These are phyloP conservation scores for Nitzschia putrida DNA, from an alignment of 108 stramenopile genomes.

Conservation along the genomic window DNA sequence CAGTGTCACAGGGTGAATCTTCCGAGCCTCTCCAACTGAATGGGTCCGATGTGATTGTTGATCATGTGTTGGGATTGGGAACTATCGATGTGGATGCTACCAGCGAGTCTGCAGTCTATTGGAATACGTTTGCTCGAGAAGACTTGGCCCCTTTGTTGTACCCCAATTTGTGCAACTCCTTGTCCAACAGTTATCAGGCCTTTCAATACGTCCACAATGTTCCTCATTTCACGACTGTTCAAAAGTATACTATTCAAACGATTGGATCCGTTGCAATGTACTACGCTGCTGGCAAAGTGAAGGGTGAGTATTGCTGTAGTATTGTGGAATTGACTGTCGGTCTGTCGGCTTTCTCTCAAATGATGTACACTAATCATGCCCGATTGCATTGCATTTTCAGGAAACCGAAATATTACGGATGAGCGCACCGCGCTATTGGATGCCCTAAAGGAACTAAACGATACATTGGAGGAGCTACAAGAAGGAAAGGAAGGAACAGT, in stretches of 20 bases:
- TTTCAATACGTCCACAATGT: slow-evolving; percentile 83
- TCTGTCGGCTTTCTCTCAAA: neutral
- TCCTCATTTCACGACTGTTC: slow-evolving; percentile 52
- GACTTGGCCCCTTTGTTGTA: slow-evolving; percentile 83
- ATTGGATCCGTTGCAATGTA: slow-evolving; percentile 89
- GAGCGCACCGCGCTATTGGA: slow-evolving; percentile 68
- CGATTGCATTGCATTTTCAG: slow-evolving; percentile 18
- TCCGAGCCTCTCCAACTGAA: slow-evolving; percentile 27
- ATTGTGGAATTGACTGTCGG: neutral
- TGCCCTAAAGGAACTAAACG: slow-evolving; percentile 59
- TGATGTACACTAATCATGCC: neutral
- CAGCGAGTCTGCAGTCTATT: slow-evolving; percentile 42
- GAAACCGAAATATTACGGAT: slow-evolving; percentile 75
- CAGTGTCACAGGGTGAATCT: slow-evolving; percentile 10
- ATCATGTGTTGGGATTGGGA: neutral
- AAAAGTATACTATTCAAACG: slow-evolving; percentile 62
- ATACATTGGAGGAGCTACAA: slow-evolving; percentile 37
- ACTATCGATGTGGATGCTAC: slow-evolving; percentile 6
- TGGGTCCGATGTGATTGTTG: slow-evolving; percentile 37
- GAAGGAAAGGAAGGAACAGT: neutral
- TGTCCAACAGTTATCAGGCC: slow-evolving; percentile 71
- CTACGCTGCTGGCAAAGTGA: slow-evolving; percentile 83
- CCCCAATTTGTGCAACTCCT: slow-evolving; percentile 86
- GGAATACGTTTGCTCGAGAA: slow-evolving; percentile 80
- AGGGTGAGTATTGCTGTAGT: slow-evolving; percentile 53